Percentiles rank a stretch among this genome's conserved stretches.
Evolutionary conservation across 2,329 filamentous ascomycete species (phyloP).

Genomic region (Paramyrothecium roridum): DNA sequence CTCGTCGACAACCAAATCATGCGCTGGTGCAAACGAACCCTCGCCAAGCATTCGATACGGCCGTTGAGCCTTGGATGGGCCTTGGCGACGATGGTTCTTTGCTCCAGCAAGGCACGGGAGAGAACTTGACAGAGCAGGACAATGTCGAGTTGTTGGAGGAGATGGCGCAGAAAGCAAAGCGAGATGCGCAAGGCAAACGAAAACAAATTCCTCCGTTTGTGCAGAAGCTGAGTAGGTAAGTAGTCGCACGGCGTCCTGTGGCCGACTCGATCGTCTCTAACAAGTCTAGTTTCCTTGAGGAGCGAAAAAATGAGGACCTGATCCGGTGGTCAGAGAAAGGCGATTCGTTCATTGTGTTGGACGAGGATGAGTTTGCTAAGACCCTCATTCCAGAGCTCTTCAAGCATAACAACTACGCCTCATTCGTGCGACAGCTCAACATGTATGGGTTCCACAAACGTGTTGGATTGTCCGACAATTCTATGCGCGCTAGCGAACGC

Average conservation of each 20-base stretch:
- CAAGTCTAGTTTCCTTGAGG: conserved; percentile 76
- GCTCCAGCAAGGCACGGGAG: conserved; percentile 31
- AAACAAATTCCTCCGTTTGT: conserved; percentile 98
- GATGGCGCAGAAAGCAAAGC: conserved; percentile 76
- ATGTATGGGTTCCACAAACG: conserved; percentile 99
- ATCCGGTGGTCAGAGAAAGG: conserved; percentile 97
- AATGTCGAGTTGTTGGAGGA: conserved; percentile 77
- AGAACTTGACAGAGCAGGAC: conserved; percentile 51
- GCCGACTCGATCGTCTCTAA: background rate
- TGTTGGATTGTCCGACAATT: conserved; percentile 90
- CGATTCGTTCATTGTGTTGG: conserved; percentile 92
- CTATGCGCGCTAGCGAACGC: conserved; percentile 93
- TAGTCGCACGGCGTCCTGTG: conserved; percentile 2
- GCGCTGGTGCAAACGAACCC: conserved; percentile 43
- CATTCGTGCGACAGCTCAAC: conserved; percentile 91
- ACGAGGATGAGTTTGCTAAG: conserved; percentile 98
- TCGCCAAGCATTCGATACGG: conserved; percentile 32
- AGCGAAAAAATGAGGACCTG: conserved; percentile 86
- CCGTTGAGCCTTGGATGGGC: conserved; percentile 35
- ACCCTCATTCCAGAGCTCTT: conserved; percentile 95
- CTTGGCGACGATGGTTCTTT: conserved; percentile 39
- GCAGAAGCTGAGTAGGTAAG: conserved; percentile 93
- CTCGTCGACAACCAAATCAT: conserved; percentile 49
- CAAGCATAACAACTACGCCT: conserved; percentile 98
- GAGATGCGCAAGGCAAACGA: conserved; percentile 82